phyloP scores from a whole-genome alignment of 257 asterid genomes.

The Solanum bulbocastanum region DNA sequence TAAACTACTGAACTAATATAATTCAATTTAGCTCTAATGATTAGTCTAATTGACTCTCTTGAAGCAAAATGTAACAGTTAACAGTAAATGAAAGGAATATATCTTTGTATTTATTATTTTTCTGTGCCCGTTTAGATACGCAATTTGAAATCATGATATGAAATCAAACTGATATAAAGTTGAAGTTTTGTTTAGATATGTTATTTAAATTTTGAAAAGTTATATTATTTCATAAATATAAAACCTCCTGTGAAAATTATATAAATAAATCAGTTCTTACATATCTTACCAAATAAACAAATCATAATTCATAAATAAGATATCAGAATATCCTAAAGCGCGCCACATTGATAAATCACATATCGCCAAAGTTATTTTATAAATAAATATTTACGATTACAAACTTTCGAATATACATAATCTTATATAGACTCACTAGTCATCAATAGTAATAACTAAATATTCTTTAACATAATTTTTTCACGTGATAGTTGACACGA shows the following conservation, averaged over 20 bases:
- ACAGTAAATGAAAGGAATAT: not conserved
- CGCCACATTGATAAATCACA: not conserved
- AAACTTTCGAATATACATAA: no score
- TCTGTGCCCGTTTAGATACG: not conserved
- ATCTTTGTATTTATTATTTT: no score
- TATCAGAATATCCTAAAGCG: not conserved
- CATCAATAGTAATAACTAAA: not conserved
- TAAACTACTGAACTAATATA: no score
- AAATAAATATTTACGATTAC: no score
- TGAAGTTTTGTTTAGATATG: not conserved
- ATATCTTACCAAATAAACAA: no score
- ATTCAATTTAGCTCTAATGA: no score
- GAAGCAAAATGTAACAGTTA: not conserved
- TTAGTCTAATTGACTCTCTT: not conserved
- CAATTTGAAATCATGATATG: no score
- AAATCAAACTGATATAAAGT: no score
- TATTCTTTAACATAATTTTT: no score
- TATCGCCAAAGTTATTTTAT: no score
- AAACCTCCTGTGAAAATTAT: not conserved
- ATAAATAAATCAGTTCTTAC: not conserved
- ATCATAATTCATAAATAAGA: not conserved
- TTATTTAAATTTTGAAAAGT: no score
- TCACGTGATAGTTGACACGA: not conserved
- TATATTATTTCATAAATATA: not conserved
- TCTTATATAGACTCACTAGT: no score